Evolutionary conservation across 73 alveolate genomes (phyloP), one percentile per base, ranked within the genome.

Genomic region (Effrenium voratum): DNA sequence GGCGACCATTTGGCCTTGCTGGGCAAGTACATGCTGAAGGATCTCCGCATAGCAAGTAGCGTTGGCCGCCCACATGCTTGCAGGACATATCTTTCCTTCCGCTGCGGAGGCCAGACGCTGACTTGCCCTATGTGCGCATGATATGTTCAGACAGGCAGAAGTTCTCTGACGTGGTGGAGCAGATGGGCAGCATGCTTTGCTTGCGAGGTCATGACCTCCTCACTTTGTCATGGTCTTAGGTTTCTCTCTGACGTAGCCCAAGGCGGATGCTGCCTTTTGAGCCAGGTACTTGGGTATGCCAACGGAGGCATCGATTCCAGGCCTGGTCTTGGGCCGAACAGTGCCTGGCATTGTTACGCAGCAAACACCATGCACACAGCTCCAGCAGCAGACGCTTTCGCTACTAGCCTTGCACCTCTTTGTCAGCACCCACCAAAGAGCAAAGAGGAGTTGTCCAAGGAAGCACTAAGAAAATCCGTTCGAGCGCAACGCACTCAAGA

Each of bases 11-110:
- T 90, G 52, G 97, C 87, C 16, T 47, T 90, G 76, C 32, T 90
- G 36, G 97, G 97, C 44, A 73, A 76, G 38, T 90, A 90, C 49
- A 24, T 90, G 97, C 73, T 90, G 76, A 90, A 90, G 97, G 95
- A 88, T 47, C 4, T 47, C 1, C 43, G 13, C 72, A 12, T 68
- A 19, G 28, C 72, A 22, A 57, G n/a, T n/a, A n/a, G n/a, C n/a
- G n/a, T n/a, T n/a, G n/a, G n/a, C n/a, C n/a, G n/a, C n/a, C n/a
- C n/a, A n/a, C n/a, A n/a, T n/a, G n/a, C n/a, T n/a, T 44, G 70
- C 72, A 81, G 91, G 93, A 82, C 49, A 15, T 82, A 2, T 82
- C 72, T 43, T 82, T 28, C 50, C 45, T 47, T 36, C 93, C 93
- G 52, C 93, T 82, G 36, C 50, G 30, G 38, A 82, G 68, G 93